Base-by-base conservation (phyloP, 768 basidiomycete genomes). In the Mycena indigotica region DNA sequence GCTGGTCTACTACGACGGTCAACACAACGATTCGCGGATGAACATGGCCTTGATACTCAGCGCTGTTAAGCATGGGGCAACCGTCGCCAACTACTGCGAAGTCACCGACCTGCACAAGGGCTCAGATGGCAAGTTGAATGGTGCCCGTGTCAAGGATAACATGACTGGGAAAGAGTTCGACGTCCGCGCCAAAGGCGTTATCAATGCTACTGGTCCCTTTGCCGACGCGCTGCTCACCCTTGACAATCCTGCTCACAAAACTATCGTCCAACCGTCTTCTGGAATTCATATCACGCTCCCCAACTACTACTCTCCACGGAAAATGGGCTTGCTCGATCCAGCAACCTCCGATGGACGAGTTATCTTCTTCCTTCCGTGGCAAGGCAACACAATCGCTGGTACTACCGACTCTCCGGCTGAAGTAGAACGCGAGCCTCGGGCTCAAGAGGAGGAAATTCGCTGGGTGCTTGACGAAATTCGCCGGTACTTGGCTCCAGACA, bases 291-390 rank as follows among this genome's bases (percentile, higher is more conserved):
- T 98, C 75, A 96, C 96, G 0, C 86, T 99, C 2, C 96, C 96
- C 3, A 92, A 93, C 67, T 99, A 98, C 77, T 98, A 97, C 70
- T 93, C 94, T 1, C 96, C 96, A 3, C 85, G 89, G 16, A 90
- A 83, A 50, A 97, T 98, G 91, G 96, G 97, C 41, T 82, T 98
- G 4, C 82, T 98, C 44, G 97, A 98, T 72, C 97, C 96, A 1
- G 81, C 93, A 2, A 97, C 97, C 3, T 93, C 91, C 0, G 96
- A 99, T 62, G 96, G 96, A 0, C 89, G 96, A 25, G 95, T 99
- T 54, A 96, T 99, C 69, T 99, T 98, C 82, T 97, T 99, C 83
- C 84, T 99, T 10, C 96, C 96, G 0, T 99, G 97, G 96, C 89
- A 98, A 74, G 96, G 96, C 8, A 93, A 89, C 76, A 95, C 95